Evolutionary conservation across 2,329 filamentous ascomycete species (phyloP).

Genomic region (Paraconiothyrium sp.): DNA sequence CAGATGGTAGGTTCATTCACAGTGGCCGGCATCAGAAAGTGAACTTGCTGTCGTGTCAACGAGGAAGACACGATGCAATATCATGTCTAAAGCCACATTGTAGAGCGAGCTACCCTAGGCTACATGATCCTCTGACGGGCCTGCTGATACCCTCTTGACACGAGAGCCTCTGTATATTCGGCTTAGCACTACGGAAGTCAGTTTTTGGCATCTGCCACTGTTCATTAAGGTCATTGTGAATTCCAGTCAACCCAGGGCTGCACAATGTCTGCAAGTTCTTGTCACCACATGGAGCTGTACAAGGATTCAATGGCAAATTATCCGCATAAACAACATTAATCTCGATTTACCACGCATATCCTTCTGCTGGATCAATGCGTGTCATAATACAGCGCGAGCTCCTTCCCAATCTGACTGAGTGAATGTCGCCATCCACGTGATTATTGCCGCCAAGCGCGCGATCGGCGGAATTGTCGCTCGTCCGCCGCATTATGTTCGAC

Average conservation of each 20-base stretch:
- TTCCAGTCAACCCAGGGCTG: no score
- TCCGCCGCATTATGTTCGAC: conserved; percentile 12
- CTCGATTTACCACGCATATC: neutral
- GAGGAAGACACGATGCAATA: no score
- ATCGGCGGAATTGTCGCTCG: conserved; percentile 5
- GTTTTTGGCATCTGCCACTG: no score
- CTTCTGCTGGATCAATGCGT: neutral
- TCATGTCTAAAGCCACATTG: no score
- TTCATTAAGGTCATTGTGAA: no score
- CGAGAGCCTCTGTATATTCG: neutral
- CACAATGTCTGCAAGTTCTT: no score
- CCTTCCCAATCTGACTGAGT: neutral
- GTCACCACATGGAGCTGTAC: neutral
- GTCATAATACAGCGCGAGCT: neutral
- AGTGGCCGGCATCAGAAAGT: no score
- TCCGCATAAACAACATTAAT: neutral
- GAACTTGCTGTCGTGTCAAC: no score
- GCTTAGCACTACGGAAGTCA: neutral
- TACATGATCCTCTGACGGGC: neutral
- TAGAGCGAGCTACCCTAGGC: no score
- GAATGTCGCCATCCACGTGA: conserved; percentile 15
- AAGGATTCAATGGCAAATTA: neutral
- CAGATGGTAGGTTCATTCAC: neutral
- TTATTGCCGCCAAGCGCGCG: conserved; percentile 8
- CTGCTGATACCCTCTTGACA: neutral